These are phyloP conservation scores for Dipodascus albidus DNA, from an alignment of 805 yeast species.

Conservation along the genomic window DNA sequence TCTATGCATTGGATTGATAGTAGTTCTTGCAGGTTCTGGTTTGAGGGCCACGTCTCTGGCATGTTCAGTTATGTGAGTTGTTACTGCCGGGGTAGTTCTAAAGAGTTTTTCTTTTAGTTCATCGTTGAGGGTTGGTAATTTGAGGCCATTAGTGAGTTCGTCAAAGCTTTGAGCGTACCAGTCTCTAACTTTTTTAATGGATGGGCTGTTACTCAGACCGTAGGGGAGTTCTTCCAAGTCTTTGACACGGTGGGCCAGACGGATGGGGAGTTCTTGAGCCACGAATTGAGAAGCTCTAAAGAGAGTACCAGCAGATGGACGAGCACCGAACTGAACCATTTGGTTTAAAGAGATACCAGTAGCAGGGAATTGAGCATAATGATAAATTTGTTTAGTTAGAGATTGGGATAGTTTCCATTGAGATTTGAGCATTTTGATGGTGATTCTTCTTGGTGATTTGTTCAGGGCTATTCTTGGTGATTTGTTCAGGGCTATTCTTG, in stretches of 20 bases:
- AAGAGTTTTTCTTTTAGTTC: conserved; percentile 25
- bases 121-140: conserved; percentile 38
- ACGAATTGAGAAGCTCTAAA: conserved; percentile 77
- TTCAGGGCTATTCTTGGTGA: too few species aligned
- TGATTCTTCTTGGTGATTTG: too few species aligned
- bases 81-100: conserved; percentile 5
- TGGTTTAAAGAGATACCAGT: conserved; percentile 77
- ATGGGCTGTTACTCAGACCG: conserved; percentile 61
- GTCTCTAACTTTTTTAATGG: conserved; percentile 65
- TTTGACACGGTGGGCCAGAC: conserved; percentile 76
- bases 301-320: conserved; percentile 65
- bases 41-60: conserved; percentile 21
- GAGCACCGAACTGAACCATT: conserved; percentile 84
- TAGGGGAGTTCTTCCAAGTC: conserved; percentile 74
- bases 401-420: conserved; percentile 26
- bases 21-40: conserved; percentile 18
- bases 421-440: not conserved
- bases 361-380: conserved; percentile 64
- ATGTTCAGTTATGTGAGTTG: conserved; percentile 1
- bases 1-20: conserved; percentile 12
- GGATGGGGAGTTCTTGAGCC: conserved; percentile 75
- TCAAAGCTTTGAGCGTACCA: conserved; percentile 92
- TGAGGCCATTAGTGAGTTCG: conserved; percentile 49
- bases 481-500: too few species aligned
- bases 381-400: conserved; percentile 44